These are phyloP conservation scores for Termitomyces heimii DNA, from an alignment of 768 basidiomycete species.

Conservation along the genomic window DNA sequence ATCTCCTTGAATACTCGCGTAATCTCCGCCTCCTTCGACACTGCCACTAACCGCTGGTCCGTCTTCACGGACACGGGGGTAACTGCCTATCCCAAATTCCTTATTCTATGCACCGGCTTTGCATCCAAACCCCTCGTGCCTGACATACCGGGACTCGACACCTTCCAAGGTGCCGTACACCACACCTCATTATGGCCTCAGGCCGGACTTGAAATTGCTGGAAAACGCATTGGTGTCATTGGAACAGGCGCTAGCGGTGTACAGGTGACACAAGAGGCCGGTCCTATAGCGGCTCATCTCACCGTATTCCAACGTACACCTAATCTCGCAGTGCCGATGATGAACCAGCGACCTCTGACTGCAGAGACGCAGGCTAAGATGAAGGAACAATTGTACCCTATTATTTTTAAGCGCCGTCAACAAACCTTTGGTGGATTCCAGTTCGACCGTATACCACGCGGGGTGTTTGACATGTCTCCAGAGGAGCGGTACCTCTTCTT, in stretches of 20 bases:
- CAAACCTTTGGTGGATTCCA: slow-evolving; percentile 17
- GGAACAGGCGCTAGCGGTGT: slow-evolving; percentile 22
- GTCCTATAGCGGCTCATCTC: slow-evolving; percentile 15
- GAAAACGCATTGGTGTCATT: slow-evolving; percentile 21
- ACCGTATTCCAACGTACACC: slow-evolving; percentile 24
- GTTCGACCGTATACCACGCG: slow-evolving; percentile 8
- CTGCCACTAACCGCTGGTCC: slow-evolving; percentile 14
- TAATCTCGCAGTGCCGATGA: slow-evolving; percentile 19
- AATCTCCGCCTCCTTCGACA: slow-evolving; percentile 15
- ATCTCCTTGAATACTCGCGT: slow-evolving; percentile 19
- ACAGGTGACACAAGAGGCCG: slow-evolving; percentile 20
- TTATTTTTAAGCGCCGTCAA: slow-evolving; percentile 12
- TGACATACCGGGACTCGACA: slow-evolving; percentile 14
- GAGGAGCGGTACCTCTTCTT: slow-evolving; percentile 18
- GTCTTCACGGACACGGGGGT: slow-evolving; percentile 15
- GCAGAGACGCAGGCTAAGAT: slow-evolving; percentile 9
- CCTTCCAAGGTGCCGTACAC: slow-evolving; percentile 18
- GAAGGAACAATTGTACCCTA: slow-evolving; percentile 15
- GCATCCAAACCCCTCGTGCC: slow-evolving; percentile 18
- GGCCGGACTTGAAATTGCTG: slow-evolving; percentile 12
- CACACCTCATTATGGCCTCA: slow-evolving; percentile 21
- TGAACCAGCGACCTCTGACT: slow-evolving; percentile 14
- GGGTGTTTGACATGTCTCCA: slow-evolving; percentile 8
- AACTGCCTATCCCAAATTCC: slow-evolving; percentile 13
- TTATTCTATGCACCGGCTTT: slow-evolving; percentile 19